Evolutionary conservation across 2,329 filamentous ascomycete genomes (phyloP).

Genomic region (Monosporascus sp.): DNA sequence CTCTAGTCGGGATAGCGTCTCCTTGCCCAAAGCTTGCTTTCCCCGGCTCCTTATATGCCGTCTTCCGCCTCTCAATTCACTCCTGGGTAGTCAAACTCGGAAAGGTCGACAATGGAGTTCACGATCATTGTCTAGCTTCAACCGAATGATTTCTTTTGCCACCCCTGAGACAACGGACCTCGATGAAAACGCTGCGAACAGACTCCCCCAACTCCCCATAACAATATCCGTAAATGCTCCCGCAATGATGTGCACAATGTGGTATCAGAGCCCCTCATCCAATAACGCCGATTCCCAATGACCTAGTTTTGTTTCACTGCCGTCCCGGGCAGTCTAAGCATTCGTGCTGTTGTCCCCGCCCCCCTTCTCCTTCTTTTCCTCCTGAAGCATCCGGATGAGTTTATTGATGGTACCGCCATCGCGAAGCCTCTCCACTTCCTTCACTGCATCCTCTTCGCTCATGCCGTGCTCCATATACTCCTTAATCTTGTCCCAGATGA

Average conservation of each 20-base stretch:
- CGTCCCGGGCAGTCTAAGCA: slow-evolving; percentile 14
- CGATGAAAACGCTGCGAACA: not conserved
- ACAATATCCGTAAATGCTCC: not conserved
- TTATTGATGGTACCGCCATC: slow-evolving; percentile 32
- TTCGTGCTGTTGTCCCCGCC: slow-evolving; percentile 21
- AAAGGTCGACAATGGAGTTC: too few species aligned
- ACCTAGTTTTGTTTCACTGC: slow-evolving; percentile 6
- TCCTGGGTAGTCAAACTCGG: too few species aligned
- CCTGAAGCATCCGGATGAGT: slow-evolving; percentile 30
- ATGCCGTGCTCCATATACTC: slow-evolving; percentile 31
- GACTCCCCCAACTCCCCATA: not conserved
- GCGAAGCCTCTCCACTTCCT: slow-evolving; percentile 31
- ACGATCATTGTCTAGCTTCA: too few species aligned
- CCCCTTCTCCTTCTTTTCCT: slow-evolving; percentile 31
- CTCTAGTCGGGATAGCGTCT: too few species aligned
- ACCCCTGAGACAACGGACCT: not conserved
- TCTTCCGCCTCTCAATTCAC: too few species aligned
- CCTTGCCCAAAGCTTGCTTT: too few species aligned
- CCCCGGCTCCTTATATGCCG: too few species aligned
- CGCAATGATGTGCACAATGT: not conserved
- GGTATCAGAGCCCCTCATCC: not conserved
- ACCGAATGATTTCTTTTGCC: not conserved
- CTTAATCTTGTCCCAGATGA: slow-evolving; percentile 35
- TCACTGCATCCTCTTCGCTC: slow-evolving; percentile 29
- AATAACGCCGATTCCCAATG: not conserved